Evolutionary conservation across 768 basidiomycete species (phyloP).

Genomic region (Coprinopsis sp.): DNA sequence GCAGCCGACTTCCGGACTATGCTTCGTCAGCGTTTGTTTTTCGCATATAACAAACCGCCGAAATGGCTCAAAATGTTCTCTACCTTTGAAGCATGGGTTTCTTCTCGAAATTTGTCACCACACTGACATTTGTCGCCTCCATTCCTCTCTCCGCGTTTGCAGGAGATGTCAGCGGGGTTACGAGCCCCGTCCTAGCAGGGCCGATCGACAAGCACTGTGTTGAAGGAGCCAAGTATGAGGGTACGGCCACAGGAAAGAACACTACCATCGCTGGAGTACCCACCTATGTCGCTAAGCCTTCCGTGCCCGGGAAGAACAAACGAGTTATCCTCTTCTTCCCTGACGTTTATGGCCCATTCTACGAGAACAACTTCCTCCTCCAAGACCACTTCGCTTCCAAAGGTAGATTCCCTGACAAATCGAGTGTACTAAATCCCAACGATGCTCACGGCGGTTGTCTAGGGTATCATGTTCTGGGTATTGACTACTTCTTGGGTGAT

Average conservation of each 20-base stretch:
- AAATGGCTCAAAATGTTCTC: too few species aligned
- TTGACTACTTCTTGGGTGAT: slow-evolving; percentile 53
- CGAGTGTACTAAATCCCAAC: neutral
- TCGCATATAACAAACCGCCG: too few species aligned
- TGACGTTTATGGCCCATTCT: slow-evolving; percentile 48
- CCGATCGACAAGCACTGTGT: slow-evolving; percentile 40
- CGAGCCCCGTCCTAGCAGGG: slow-evolving; percentile 21
- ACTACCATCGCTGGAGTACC: slow-evolving; percentile 28
- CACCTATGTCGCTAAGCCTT: slow-evolving; percentile 41
- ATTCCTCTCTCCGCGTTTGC: neutral
- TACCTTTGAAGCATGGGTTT: too few species aligned
- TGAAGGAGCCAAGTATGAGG: slow-evolving; percentile 38
- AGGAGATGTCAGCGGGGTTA: neutral
- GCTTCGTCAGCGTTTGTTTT: too few species aligned
- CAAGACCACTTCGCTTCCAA: slow-evolving; percentile 49
- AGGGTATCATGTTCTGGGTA: slow-evolving; percentile 47
- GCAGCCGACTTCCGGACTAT: too few species aligned
- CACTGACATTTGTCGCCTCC: too few species aligned
- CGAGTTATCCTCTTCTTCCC: slow-evolving; percentile 46
- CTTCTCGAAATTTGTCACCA: too few species aligned
- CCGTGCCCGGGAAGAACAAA: slow-evolving; percentile 2
- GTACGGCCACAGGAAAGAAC: slow-evolving; percentile 33
- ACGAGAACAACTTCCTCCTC: slow-evolving; percentile 44
- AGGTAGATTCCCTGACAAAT: slow-evolving; percentile 26
- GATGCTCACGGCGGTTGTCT: neutral